A percentile compares a stretch with the other conserved stretches of the same genome.
Evolutionary conservation across 2,329 filamentous ascomycete species (phyloP).

Genomic region (Pseudogymnoascus sp.): DNA sequence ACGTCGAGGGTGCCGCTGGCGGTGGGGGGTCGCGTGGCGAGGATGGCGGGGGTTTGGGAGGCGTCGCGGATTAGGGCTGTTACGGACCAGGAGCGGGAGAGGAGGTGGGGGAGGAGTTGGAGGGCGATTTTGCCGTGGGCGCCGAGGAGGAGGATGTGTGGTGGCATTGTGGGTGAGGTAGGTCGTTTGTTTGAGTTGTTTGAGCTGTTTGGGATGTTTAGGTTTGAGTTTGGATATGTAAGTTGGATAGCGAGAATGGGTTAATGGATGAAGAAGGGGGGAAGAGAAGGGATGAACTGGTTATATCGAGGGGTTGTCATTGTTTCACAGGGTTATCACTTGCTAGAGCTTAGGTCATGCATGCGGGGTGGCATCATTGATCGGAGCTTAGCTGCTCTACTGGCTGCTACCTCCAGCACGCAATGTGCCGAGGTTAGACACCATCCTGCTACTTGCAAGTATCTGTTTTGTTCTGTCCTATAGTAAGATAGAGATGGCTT

Average conservation of each 20-base stretch:
- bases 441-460: background rate
- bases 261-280: background rate
- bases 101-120: slow-evolving; percentile 65
- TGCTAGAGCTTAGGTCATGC: background rate
- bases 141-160: slow-evolving; percentile 63
- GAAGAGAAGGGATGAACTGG: background rate
- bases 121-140: slow-evolving; percentile 75
- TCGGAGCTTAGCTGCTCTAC: background rate
- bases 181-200: background rate
- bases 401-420: background rate
- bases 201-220: too few relatives aligned
- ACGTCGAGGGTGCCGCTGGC: slow-evolving; percentile 51
- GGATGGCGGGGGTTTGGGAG: slow-evolving; percentile 57
- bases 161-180: slow-evolving; percentile 3
- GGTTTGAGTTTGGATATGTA: background rate
- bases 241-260: background rate
- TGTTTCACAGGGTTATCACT: background rate
- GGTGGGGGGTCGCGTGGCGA: slow-evolving; percentile 41
- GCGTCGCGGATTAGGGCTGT: slow-evolving; percentile 68
- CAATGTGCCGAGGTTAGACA: background rate
- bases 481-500: background rate
- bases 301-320: background rate
- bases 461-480: background rate
- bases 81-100: slow-evolving; percentile 66
- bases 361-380: background rate